phyloP scores from a whole-genome alignment of 352 stramenopile species.

The Plasmopara muralis region DNA sequence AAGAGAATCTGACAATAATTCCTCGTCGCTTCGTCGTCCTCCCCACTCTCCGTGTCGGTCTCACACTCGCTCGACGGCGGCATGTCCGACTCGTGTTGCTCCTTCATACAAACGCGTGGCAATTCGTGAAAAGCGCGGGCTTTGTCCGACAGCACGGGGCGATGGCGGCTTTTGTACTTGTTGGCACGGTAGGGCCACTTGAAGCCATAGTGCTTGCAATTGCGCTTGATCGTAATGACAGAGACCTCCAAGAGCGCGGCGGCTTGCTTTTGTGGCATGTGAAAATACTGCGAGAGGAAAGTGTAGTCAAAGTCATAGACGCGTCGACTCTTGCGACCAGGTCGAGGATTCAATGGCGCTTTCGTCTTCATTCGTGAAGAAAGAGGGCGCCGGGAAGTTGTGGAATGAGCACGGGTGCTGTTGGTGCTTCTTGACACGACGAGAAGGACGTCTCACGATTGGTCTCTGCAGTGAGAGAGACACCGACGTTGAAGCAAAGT shows the following conservation, averaged over 20 bases:
- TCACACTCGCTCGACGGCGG: conserved; percentile 1
- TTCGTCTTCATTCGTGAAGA: conserved; percentile 6
- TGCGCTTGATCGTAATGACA: conserved; percentile 19
- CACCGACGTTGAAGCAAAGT: conserved; percentile 27
- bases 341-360: too few relatives aligned
- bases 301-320: conserved; percentile 8
- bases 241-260: conserved; percentile 2
- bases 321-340: conserved; percentile 15
- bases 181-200: conserved; percentile 18
- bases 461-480: conserved; percentile 16
- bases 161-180: conserved; percentile 11
- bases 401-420: conserved; percentile 29
- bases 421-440: conserved; percentile 12
- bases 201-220: conserved; percentile 16
- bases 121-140: conserved; percentile 10
- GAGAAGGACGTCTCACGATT: conserved; percentile 25
- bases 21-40: conserved; percentile 6
- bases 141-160: conserved; percentile 4
- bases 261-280: conserved; percentile 13
- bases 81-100: not conserved
- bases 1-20: conserved; percentile 5
- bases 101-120: conserved; percentile 8
- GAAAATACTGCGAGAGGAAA: conserved; percentile 12
- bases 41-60: conserved; percentile 10
- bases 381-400: conserved; percentile 17